phyloP scores from a whole-genome alignment of 345 rosid genomes.

The Gossypium turneri region DNA sequence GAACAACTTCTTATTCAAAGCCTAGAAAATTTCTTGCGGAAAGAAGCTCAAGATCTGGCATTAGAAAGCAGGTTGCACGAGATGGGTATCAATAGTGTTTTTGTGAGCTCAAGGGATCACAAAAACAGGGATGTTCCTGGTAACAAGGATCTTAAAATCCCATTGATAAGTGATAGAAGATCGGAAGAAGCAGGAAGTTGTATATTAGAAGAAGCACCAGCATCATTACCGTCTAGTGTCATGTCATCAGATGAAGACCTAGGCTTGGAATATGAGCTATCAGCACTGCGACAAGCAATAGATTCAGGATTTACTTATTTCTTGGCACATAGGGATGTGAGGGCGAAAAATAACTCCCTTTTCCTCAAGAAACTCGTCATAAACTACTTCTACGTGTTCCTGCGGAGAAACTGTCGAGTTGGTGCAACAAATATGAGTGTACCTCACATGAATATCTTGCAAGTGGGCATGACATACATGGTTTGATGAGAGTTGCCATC shows the following conservation, averaged over 20 bases:
- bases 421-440: too few species aligned
- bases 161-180: conserved; percentile 51
- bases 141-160: conserved; percentile 53
- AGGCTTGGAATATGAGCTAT: conserved; percentile 86
- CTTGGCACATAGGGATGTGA: too few species aligned
- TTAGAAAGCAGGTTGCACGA: conserved; percentile 84
- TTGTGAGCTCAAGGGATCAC: conserved; percentile 47
- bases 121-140: conserved; percentile 47
- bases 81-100: conserved; percentile 37
- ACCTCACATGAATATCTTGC: too few species aligned
- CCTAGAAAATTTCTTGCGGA: conserved; percentile 88
- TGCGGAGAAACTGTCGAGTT: too few species aligned
- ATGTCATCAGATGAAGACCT: conserved; percentile 60
- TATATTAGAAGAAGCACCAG: conserved; percentile 37
- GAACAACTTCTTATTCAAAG: conserved; percentile 96
- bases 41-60: conserved; percentile 89
- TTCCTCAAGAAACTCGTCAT: conserved; percentile 85
- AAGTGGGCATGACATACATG: too few species aligned
- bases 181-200: conserved; percentile 24
- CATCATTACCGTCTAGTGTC: conserved; percentile 31
- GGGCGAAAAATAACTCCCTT: conserved; percentile 97
- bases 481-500: too few species aligned
- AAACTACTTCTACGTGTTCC: conserved; percentile 72
- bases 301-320: too few species aligned
- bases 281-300: conserved; percentile 85